A percentile compares a stretch with the other conserved stretches of the same genome.
Conservation (phyloP, 2,329 filamentous ascomycete species). For the Colletotrichum chrysophilum region DNA sequence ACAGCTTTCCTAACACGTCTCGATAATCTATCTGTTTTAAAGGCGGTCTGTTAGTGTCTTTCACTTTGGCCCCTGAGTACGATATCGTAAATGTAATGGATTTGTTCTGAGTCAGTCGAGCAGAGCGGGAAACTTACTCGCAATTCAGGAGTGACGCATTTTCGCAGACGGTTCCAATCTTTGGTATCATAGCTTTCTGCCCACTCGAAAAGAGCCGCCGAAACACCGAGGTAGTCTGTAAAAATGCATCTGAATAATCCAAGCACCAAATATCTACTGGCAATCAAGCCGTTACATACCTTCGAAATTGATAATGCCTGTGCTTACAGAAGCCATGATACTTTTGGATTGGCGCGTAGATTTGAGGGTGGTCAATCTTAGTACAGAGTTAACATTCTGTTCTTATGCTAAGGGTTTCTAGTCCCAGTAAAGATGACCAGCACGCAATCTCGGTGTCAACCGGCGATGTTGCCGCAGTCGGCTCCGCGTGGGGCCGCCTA, state of each 20-base stretch:
- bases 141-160: slow-evolving; percentile 56
- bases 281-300: background rate
- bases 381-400: rapidly evolving
- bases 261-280: background rate
- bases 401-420: background rate
- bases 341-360: background rate
- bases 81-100: background rate
- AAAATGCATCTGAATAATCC: background rate
- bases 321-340: background rate
- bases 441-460: background rate
- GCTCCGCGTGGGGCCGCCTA: background rate
- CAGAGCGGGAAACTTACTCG: slow-evolving; percentile 53
- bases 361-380: background rate
- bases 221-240: slow-evolving; percentile 55
- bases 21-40: slow-evolving; percentile 70
- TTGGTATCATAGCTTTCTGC: slow-evolving; percentile 71
- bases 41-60: background rate
- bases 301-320: background rate
- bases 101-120: slow-evolving; percentile 42
- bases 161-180: slow-evolving; percentile 63
- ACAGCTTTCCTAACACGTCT: slow-evolving; percentile 63
- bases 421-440: background rate
- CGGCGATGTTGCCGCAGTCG: background rate
- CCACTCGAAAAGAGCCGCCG: slow-evolving; percentile 62
- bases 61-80: background rate